Percentiles rank a stretch among this genome's conserved stretches.
phyloP scores from a whole-genome alignment of 2,329 filamentous ascomycete genomes.

The Colletotrichum tanaceti region DNA sequence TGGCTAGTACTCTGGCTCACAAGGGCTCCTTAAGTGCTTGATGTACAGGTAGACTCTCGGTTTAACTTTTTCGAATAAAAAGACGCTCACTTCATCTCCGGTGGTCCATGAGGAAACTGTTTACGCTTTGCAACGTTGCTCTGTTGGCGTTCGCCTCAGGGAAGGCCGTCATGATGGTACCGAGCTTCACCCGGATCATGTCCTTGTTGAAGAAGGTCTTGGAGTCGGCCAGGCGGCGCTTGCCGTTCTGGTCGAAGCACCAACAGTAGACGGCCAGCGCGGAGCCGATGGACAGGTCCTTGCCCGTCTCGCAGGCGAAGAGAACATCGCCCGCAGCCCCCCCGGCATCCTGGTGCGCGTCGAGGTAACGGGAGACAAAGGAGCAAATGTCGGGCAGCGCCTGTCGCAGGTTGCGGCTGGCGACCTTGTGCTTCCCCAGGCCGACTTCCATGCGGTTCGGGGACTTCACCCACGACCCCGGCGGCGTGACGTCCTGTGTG shows the following conservation, averaged over 20 bases:
- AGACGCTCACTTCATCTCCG: slow-evolving; percentile 44
- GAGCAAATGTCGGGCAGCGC: slow-evolving; percentile 72
- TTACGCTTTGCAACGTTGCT: slow-evolving; percentile 89
- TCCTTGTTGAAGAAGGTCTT: slow-evolving; percentile 72
- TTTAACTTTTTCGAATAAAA: background rate
- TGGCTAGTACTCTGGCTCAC: slow-evolving; percentile 10
- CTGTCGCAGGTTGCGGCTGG: slow-evolving; percentile 83
- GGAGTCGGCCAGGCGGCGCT: slow-evolving; percentile 44
- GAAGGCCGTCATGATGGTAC: slow-evolving; percentile 83
- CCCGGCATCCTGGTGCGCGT: slow-evolving; percentile 12
- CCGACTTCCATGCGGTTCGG: slow-evolving; percentile 65
- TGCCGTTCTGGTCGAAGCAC: slow-evolving; percentile 74
- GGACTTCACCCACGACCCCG: slow-evolving; percentile 55
- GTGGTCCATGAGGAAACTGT: slow-evolving; percentile 84
- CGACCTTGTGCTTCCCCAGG: slow-evolving; percentile 78
- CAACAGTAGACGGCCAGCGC: slow-evolving; percentile 82
- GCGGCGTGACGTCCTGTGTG: slow-evolving; percentile 55
- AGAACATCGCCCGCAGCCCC: slow-evolving; percentile 53
- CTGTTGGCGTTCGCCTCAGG: slow-evolving; percentile 86
- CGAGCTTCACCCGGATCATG: slow-evolving; percentile 79
- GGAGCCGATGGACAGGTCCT: slow-evolving; percentile 82
- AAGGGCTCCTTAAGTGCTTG: background rate
- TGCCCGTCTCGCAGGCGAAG: slow-evolving; percentile 80
- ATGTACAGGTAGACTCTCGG: slow-evolving; percentile 18
- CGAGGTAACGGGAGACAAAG: slow-evolving; percentile 62